Evolutionary conservation across 2,329 filamentous ascomycete species (phyloP).

Genomic region (Nannizzia gypsea): DNA sequence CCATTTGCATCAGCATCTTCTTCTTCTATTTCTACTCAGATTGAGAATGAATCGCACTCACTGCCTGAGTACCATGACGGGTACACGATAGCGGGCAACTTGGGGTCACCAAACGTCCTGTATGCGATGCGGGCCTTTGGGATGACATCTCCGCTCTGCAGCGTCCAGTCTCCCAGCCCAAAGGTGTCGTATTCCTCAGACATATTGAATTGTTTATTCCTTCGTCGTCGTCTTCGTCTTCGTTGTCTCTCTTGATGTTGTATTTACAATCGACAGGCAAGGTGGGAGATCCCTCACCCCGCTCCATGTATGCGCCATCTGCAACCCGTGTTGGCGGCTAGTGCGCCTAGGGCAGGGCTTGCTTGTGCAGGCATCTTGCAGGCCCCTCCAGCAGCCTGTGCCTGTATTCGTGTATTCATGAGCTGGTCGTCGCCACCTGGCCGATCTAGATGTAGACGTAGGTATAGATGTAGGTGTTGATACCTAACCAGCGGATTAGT

Average conservation of each 20-base stretch:
- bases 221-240: neutral
- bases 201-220: constrained; percentile 43
- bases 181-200: constrained; percentile 40
- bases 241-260: neutral
- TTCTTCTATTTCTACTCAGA: neutral
- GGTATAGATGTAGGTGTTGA: too few species aligned
- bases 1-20: neutral
- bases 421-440: too few species aligned
- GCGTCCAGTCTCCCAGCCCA: constrained; percentile 52
- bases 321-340: neutral
- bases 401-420: too few species aligned
- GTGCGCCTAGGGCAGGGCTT: too few species aligned
- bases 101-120: constrained; percentile 58
- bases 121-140: constrained; percentile 59
- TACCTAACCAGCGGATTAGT: too few species aligned
- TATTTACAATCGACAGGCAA: neutral
- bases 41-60: constrained; percentile 17
- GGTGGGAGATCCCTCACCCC: neutral
- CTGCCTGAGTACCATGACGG: constrained; percentile 63
- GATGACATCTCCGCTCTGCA: constrained; percentile 53
- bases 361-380: too few species aligned
- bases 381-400: too few species aligned
- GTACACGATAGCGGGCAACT: constrained; percentile 57
- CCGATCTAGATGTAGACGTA: too few species aligned
- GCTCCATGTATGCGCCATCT: neutral